Percentiles rank a stretch among this genome's conserved stretches.
These are phyloP conservation scores for Globisporangium lucens DNA, from an alignment of 352 stramenopile species.

Conservation along the genomic window DNA sequence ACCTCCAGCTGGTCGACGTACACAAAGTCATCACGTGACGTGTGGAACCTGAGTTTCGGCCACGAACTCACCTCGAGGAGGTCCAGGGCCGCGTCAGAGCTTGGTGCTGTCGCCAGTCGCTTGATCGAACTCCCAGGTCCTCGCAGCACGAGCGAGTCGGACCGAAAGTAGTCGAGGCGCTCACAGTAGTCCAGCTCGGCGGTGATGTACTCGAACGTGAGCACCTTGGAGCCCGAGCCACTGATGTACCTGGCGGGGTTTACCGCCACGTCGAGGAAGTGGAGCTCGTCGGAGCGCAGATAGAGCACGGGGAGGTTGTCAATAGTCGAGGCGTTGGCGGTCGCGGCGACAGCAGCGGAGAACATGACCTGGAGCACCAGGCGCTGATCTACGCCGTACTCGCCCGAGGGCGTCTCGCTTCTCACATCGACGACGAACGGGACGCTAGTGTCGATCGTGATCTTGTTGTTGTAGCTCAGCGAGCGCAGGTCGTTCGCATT, in stretches of 20 bases:
- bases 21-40: slow-evolving; percentile 24
- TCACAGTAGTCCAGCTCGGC: slow-evolving; percentile 53
- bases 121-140: slow-evolving; percentile 37
- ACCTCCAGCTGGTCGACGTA: slow-evolving; percentile 57
- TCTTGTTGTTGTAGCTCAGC: slow-evolving; percentile 57
- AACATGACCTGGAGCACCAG: slow-evolving; percentile 57
- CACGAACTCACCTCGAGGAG: slow-evolving; percentile 62
- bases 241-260: slow-evolving; percentile 45
- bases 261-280: slow-evolving; percentile 34
- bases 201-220: slow-evolving; percentile 59
- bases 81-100: slow-evolving; percentile 49
- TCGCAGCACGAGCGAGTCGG: slow-evolving; percentile 39
- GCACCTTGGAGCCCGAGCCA: slow-evolving; percentile 41
- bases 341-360: slow-evolving; percentile 38
- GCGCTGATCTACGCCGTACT: slow-evolving; percentile 61
- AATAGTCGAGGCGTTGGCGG: slow-evolving; percentile 6
- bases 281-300: slow-evolving; percentile 51
- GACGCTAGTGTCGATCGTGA: slow-evolving; percentile 50
- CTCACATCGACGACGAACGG: slow-evolving; percentile 44
- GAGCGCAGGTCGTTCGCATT: slow-evolving; percentile 31
- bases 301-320: slow-evolving; percentile 29
- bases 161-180: slow-evolving; percentile 58
- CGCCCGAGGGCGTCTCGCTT: slow-evolving; percentile 35
- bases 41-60: slow-evolving; percentile 50
- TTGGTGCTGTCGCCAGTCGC: slow-evolving; percentile 34